Conservation (phyloP, 2,329 filamentous ascomycete species). For the Aspergillus cejpii region DNA sequence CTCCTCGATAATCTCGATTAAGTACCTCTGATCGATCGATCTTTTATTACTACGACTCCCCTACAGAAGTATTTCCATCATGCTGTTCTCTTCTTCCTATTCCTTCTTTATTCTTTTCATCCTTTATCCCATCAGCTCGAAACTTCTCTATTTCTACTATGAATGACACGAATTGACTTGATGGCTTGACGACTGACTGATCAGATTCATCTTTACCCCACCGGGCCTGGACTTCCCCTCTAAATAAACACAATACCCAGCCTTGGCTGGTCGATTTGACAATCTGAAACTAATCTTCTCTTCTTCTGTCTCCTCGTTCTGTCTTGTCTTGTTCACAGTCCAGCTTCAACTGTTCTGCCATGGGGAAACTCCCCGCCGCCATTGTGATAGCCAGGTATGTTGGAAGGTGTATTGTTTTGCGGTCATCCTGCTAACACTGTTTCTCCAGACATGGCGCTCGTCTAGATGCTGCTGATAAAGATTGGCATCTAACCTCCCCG, state of each 20-base stretch:
- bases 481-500: constrained; percentile 88
- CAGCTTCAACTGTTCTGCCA: constrained; percentile 8
- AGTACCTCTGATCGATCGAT: no score
- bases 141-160: no score
- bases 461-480: constrained; percentile 87
- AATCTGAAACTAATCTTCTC: background rate
- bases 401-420: background rate
- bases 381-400: constrained; percentile 40
- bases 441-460: constrained; percentile 78
- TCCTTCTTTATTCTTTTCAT: background rate
- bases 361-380: constrained; percentile 37
- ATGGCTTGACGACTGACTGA: background rate
- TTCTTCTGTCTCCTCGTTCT: background rate
- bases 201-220: constrained; percentile 5
- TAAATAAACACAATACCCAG: no score
- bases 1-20: no score
- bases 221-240: constrained; percentile 1
- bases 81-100: background rate
- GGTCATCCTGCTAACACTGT: constrained; percentile 19
- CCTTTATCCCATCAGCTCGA: background rate
- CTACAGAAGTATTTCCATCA: no score
- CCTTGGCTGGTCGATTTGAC: background rate
- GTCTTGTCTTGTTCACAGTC: background rate
- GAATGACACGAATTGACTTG: background rate
- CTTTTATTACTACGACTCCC: no score